phyloP scores from a whole-genome alignment of 192 early-diverging fungal species.

The Backusella sp. region DNA sequence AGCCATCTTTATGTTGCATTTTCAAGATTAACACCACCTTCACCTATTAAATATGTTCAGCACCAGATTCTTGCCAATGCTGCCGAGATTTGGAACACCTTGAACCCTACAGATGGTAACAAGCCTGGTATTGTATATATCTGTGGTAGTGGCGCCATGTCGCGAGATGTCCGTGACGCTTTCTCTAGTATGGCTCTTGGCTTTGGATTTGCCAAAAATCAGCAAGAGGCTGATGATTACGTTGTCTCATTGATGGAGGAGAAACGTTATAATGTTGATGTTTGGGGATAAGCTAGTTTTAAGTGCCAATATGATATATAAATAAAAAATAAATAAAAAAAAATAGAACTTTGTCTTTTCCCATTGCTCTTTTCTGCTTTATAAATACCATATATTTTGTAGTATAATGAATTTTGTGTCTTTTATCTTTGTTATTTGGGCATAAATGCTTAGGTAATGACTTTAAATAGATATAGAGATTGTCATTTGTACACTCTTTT shows the following conservation, averaged over 20 bases:
- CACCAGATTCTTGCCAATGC: slow-evolving; percentile 27
- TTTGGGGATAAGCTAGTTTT: slow-evolving; percentile 29
- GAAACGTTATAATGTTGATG: slow-evolving; percentile 30
- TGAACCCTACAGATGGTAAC: slow-evolving; percentile 22
- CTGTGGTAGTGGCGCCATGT: slow-evolving; percentile 31
- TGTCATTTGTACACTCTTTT: too few relatives aligned
- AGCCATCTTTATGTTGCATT: slow-evolving; percentile 56
- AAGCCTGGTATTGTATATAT: slow-evolving; percentile 20
- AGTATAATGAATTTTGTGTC: too few relatives aligned
- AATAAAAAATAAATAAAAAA: too few relatives aligned
- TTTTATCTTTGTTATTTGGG: too few relatives aligned
- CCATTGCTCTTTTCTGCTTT: too few relatives aligned
- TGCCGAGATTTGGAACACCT: slow-evolving; percentile 4
- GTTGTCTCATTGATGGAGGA: slow-evolving; percentile 12
- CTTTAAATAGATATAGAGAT: too few relatives aligned
- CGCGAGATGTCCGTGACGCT: slow-evolving; percentile 25
- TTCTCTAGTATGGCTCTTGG: slow-evolving; percentile 15
- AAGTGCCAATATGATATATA: too few relatives aligned
- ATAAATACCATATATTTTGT: too few relatives aligned
- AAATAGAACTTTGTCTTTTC: too few relatives aligned
- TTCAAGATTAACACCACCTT: slow-evolving; percentile 48
- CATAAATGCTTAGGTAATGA: too few relatives aligned
- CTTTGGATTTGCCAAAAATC: slow-evolving; percentile 16
- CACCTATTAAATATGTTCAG: slow-evolving; percentile 30
- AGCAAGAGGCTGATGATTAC: slow-evolving; percentile 22